Percentiles rank a stretch among this genome's conserved stretches.
Conservation (phyloP, 2,329 filamentous ascomycete genomes). For the Fusarium brachygibbosum region DNA sequence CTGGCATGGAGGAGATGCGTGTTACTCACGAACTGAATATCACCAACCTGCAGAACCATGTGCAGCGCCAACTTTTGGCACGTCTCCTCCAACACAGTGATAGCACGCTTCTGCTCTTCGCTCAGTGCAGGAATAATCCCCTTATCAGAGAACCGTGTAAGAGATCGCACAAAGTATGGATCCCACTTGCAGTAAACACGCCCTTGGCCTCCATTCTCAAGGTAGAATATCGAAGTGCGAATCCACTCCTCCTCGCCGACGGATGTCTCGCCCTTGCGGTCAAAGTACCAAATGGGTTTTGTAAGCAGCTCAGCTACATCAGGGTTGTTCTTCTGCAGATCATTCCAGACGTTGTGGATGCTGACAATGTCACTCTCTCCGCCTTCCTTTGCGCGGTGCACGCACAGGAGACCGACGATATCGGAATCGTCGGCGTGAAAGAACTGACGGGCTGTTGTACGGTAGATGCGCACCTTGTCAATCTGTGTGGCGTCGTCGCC, state of each 20-base stretch:
- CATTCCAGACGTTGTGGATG: conserved; percentile 85
- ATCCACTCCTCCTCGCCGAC: conserved; percentile 82
- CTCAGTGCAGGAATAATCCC: conserved; percentile 82
- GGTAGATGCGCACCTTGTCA: conserved; percentile 89
- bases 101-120: conserved; percentile 75
- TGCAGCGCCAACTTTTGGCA: conserved; percentile 80
- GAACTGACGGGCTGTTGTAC: conserved; percentile 75
- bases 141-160: conserved; percentile 78
- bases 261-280: conserved; percentile 87
- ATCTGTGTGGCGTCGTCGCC: conserved; percentile 85
- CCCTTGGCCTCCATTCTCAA: conserved; percentile 75
- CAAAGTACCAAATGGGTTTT: conserved; percentile 89
- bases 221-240: conserved; percentile 78
- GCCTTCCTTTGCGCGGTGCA: conserved; percentile 81
- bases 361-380: conserved; percentile 87
- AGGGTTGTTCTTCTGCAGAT: conserved; percentile 78
- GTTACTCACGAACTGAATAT: conserved; percentile 89
- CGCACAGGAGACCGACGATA: conserved; percentile 85
- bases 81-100: conserved; percentile 74
- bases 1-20: conserved; percentile 84
- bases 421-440: conserved; percentile 83
- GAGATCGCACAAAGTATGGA: conserved; percentile 85
- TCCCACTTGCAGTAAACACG: conserved; percentile 79
- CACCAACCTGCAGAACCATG: conserved; percentile 88
- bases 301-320: conserved; percentile 83